Percentiles rank a stretch among this genome's conserved stretches.
Conservation (phyloP, 441 rosid genomes). For the Erodium moschatum region DNA sequence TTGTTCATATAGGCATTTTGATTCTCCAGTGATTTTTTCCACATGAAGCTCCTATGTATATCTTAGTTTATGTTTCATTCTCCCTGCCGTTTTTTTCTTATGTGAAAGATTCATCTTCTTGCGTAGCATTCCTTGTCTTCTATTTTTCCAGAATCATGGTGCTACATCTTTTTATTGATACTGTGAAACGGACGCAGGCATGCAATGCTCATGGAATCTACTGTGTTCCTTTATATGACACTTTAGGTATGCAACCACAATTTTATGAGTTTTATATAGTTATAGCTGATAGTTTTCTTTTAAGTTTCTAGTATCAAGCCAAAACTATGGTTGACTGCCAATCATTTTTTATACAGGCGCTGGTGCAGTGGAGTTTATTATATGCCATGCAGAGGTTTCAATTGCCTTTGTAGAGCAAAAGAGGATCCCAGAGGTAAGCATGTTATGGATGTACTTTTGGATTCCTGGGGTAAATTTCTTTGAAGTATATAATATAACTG, state of each 20-base stretch:
- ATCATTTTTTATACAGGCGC: slow-evolving; percentile 42
- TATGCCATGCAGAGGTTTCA: slow-evolving; percentile 75
- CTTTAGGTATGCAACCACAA: slow-evolving; percentile 50
- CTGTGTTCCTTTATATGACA: slow-evolving; percentile 92
- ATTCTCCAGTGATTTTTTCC: background rate
- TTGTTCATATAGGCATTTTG: too few relatives aligned
- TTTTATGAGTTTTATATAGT: background rate
- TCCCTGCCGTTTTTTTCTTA: background rate
- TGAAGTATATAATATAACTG: background rate
- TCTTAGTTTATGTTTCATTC: background rate
- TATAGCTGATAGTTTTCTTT: background rate
- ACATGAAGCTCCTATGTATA: background rate
- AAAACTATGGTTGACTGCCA: slow-evolving; percentile 6
- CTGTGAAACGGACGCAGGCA: slow-evolving; percentile 49
- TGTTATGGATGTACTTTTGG: slow-evolving; percentile 6
- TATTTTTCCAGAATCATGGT: slow-evolving; percentile 5
- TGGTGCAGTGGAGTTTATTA: slow-evolving; percentile 74
- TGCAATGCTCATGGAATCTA: slow-evolving; percentile 90
- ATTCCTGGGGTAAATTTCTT: background rate
- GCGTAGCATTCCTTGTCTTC: slow-evolving; percentile 2
- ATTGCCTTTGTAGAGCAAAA: slow-evolving; percentile 84
- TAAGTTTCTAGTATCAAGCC: background rate
- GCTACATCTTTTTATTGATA: slow-evolving; percentile 14
- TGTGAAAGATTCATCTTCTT: background rate
- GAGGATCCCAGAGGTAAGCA: slow-evolving; percentile 68